These are phyloP conservation scores for Eucommia ulmoides DNA, from an alignment of 257 asterid species.

Conservation along the genomic window DNA sequence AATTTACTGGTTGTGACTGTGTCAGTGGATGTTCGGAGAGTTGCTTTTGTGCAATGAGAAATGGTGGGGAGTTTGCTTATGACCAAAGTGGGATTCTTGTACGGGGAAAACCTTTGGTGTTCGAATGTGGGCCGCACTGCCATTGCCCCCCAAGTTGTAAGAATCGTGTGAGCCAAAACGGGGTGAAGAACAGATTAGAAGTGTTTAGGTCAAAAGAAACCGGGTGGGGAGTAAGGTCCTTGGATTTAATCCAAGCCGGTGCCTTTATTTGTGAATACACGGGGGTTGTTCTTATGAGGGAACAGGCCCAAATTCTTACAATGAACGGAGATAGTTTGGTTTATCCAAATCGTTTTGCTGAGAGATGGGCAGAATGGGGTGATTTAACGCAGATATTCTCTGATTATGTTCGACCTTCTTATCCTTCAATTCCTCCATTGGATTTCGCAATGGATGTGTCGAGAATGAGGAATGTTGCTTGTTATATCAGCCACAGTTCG, in stretches of 20 bases:
- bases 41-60: conserved; percentile 62
- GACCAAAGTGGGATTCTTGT: conserved; percentile 50
- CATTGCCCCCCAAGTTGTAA: conserved; percentile 58
- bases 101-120: conserved; percentile 89
- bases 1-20: no score
- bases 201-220: conserved; percentile 82
- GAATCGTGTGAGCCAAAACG: no score
- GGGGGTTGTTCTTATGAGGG: no score
- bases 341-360: no score
- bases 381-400: no score
- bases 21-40: conserved; percentile 36
- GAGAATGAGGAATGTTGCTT: no score
- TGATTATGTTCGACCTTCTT: not conserved
- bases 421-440: not conserved
- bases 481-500: no score
- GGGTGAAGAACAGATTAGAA: conserved; percentile 58
- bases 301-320: conserved; percentile 49
- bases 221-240: conserved; percentile 87
- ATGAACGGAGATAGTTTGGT: conserved; percentile 86
- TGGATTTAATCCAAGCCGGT: conserved; percentile 84
- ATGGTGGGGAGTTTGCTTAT: conserved; percentile 71
- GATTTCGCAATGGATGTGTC: no score
- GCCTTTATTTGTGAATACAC: conserved; percentile 82
- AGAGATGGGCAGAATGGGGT: no score
- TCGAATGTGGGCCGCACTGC: conserved; percentile 81